Evolutionary conservation across 139 green algal species (phyloP).

Genomic region (Diplosphaera chodatii): DNA sequence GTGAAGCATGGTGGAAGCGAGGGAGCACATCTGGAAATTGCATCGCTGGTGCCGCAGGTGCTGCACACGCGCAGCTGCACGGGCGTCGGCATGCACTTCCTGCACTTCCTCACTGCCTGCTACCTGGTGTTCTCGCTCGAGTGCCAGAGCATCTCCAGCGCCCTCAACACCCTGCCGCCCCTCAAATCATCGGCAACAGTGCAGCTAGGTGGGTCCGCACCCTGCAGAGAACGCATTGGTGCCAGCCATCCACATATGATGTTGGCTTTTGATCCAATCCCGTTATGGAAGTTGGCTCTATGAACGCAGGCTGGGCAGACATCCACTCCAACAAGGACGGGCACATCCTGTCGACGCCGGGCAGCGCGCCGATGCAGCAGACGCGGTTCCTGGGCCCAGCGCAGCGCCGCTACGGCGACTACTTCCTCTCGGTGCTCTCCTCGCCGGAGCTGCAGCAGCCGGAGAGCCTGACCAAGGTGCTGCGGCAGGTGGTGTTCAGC

Average conservation of each 20-base stretch:
- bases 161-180: conserved; percentile 15
- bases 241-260: too few relatives aligned
- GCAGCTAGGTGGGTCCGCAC: neutral
- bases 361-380: neutral
- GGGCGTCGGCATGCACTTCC: conserved; percentile 18
- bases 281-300: too few relatives aligned
- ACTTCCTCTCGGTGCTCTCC: conserved; percentile 20
- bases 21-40: too few relatives aligned
- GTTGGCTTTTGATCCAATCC: too few relatives aligned
- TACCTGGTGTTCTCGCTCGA: conserved; percentile 25
- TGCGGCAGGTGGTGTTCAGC: conserved; percentile 25
- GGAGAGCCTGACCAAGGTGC: conserved; percentile 5
- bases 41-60: conserved; percentile 13
- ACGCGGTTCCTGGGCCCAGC: conserved; percentile 11
- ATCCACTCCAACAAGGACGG: neutral
- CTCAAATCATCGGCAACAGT: neutral
- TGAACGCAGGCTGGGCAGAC: neutral
- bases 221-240: too few relatives aligned
- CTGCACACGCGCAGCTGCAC: conserved; percentile 24
- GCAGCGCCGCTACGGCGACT: conserved; percentile 23
- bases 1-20: too few relatives aligned
- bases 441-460: conserved; percentile 4
- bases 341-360: neutral
- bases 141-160: conserved; percentile 1
- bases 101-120: conserved; percentile 27